Conservation (phyloP, 2,329 filamentous ascomycete genomes). For the Alternaria sp. region DNA sequence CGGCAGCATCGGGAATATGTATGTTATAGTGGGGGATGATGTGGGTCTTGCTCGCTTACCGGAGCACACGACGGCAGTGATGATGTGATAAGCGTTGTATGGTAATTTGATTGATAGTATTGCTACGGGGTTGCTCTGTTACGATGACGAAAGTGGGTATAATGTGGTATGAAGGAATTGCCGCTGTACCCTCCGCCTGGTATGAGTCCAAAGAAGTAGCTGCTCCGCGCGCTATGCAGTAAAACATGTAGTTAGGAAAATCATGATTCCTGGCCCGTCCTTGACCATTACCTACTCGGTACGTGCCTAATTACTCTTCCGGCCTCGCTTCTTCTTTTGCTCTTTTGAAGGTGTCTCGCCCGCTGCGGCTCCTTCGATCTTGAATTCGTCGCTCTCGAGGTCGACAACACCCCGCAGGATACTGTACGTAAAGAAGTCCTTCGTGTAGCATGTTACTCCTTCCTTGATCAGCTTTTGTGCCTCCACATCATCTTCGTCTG, state of each 20-base stretch:
- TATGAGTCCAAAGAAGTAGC: background rate
- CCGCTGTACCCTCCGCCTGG: background rate
- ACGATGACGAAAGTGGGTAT: background rate
- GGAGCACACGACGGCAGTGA: background rate
- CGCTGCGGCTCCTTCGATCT: slow-evolving; percentile 17
- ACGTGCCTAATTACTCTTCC: slow-evolving; percentile 16
- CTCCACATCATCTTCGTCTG: slow-evolving; percentile 46
- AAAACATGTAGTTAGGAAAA: background rate
- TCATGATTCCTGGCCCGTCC: background rate
- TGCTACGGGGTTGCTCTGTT: background rate
- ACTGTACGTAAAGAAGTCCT: slow-evolving; percentile 52
- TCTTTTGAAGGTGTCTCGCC: slow-evolving; percentile 2
- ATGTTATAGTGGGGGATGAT: background rate
- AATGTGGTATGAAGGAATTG: background rate
- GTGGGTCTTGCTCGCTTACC: slow-evolving; percentile 17
- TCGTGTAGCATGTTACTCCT: slow-evolving; percentile 48
- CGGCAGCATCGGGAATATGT: background rate
- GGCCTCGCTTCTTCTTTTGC: slow-evolving; percentile 22
- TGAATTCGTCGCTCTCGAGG: slow-evolving; percentile 49
- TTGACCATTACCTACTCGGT: background rate
- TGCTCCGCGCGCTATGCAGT: slow-evolving; percentile 14
- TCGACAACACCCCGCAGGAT: slow-evolving; percentile 53
- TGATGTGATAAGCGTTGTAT: background rate
- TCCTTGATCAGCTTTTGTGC: slow-evolving; percentile 39
- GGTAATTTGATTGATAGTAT: background rate